These are phyloP conservation scores for Eurotiales sp. DNA, from an alignment of 2,329 filamentous ascomycete species.

Conservation along the genomic window DNA sequence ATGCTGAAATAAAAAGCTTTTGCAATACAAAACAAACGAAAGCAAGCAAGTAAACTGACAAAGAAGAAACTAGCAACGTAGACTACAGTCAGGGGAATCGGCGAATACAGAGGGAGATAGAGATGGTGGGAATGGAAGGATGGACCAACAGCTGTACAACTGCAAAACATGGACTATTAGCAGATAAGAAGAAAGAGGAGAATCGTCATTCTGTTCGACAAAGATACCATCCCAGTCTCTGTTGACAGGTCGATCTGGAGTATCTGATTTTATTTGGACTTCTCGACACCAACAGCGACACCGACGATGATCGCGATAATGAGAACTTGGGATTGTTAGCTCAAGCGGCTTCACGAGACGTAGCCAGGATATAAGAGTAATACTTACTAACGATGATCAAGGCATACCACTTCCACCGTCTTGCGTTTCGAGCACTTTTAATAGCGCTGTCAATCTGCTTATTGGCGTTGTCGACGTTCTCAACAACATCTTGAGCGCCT, in stretches of 20 bases:
- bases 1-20: conserved; percentile 6
- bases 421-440: conserved; percentile 70
- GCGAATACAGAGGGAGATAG: not conserved
- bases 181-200: not conserved
- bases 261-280: conserved; percentile 22
- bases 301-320: conserved; percentile 53
- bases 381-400: conserved; percentile 64
- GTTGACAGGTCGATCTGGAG: conserved; percentile 3
- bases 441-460: conserved; percentile 78
- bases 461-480: conserved; percentile 82
- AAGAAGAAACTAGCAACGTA: conserved; percentile 12
- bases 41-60: conserved; percentile 6
- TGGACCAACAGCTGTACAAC: conserved; percentile 7
- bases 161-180: conserved; percentile 1
- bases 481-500: conserved; percentile 79
- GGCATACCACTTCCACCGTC: conserved; percentile 97
- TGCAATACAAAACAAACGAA: conserved; percentile 5
- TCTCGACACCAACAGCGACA: conserved; percentile 47
- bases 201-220: not conserved
- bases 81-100: conserved; percentile 15
- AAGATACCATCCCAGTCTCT: conserved; percentile 15
- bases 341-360: not conserved
- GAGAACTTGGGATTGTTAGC: conserved; percentile 40
- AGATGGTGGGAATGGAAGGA: not conserved
- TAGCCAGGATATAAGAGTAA: not conserved